Conservation (phyloP, 2,329 filamentous ascomycete genomes). For the Plectosphaerella sp. region DNA sequence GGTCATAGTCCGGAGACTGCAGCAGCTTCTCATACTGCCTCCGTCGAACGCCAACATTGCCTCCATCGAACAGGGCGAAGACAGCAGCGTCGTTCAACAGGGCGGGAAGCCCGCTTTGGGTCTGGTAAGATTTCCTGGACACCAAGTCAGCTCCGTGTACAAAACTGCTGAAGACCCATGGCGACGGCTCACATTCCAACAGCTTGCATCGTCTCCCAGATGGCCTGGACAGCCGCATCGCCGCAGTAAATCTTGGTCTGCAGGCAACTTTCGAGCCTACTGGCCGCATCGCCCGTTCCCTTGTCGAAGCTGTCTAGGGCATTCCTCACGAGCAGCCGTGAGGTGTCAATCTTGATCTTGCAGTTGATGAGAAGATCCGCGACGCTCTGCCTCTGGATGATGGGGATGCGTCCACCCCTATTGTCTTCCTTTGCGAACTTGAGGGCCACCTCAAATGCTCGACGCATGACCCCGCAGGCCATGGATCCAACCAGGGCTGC, state of each 20-base stretch:
- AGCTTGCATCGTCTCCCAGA: constrained; percentile 43
- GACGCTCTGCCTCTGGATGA: constrained; percentile 44
- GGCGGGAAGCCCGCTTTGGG: not conserved
- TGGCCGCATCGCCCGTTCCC: constrained; percentile 31
- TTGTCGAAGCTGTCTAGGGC: constrained; percentile 38
- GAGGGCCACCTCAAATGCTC: constrained; percentile 46
- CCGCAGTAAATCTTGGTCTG: constrained; percentile 48
- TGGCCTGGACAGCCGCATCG: constrained; percentile 41
- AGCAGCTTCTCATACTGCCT: constrained; percentile 6
- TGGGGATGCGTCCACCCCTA: constrained; percentile 36
- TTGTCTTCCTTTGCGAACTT: constrained; percentile 42
- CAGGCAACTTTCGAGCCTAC: constrained; percentile 38
- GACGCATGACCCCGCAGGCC: constrained; percentile 47
- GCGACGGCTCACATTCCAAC: constrained; percentile 39
- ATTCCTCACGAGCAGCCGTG: constrained; percentile 47
- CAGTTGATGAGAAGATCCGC: constrained; percentile 46
- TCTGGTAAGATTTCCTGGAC: too few relatives aligned
- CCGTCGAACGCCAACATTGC: constrained; percentile 10
- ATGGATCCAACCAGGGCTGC: constrained; percentile 51
- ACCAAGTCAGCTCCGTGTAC: too few relatives aligned
- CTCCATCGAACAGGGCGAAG: constrained; percentile 11
- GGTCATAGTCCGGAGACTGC: not conserved
- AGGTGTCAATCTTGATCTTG: constrained; percentile 47
- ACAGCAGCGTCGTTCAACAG: constrained; percentile 7
- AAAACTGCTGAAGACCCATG: not conserved